These are phyloP conservation scores for Dittrichia graveolens DNA, from an alignment of 129 eudicot species.

Conservation along the genomic window DNA sequence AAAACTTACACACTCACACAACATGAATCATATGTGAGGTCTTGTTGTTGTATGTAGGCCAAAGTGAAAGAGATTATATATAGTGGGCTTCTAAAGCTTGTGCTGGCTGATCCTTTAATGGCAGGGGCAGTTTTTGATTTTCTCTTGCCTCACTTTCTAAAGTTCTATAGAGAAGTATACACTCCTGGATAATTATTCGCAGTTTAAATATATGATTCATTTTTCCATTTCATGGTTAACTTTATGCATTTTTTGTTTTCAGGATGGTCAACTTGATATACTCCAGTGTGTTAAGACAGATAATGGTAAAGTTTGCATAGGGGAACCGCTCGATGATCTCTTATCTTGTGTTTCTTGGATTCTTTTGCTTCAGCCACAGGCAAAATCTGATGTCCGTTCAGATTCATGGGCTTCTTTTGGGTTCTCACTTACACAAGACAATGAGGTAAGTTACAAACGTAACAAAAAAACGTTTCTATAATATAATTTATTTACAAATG, in stretches of 20 bases:
- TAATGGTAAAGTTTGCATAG: constrained; percentile 47
- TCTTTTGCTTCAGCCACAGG: constrained; percentile 74
- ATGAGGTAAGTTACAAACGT: constrained; percentile 48
- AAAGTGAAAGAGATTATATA: constrained; percentile 62
- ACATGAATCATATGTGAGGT: constrained; percentile 9
- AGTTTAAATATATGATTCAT: background rate
- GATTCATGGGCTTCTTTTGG: constrained; percentile 71
- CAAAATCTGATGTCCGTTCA: constrained; percentile 47
- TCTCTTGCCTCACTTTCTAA: constrained; percentile 68
- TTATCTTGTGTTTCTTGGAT: constrained; percentile 80
- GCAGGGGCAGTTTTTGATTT: constrained; percentile 67
- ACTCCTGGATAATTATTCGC: background rate
- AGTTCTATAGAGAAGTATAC: constrained; percentile 60
- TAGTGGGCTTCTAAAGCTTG: constrained; percentile 70
- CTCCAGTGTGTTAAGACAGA: constrained; percentile 56
- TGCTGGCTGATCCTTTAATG: constrained; percentile 61
- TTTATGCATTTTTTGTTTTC: constrained; percentile 34
- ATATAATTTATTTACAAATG: constrained; percentile 1
- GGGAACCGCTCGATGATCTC: constrained; percentile 79
- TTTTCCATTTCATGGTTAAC: constrained; percentile 20
- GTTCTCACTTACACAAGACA: constrained; percentile 81
- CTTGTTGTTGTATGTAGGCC: constrained; percentile 47
- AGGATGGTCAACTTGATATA: constrained; percentile 61
- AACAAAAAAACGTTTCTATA: background rate
- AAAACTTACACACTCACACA: background rate